Evolutionary conservation across 768 basidiomycete genomes (phyloP).

Genomic region (Tricholoma sp.): DNA sequence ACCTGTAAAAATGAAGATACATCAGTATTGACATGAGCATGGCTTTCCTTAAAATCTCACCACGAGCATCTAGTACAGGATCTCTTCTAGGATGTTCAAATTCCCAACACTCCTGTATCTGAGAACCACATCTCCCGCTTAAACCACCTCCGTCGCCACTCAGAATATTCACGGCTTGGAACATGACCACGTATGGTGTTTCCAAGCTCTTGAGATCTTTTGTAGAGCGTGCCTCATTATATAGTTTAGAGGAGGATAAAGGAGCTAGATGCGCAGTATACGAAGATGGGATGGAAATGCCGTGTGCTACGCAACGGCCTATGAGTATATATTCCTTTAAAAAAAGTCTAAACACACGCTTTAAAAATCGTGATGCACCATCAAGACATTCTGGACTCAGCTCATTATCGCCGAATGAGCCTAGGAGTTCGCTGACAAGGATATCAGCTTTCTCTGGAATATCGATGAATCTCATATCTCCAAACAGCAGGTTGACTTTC

Average conservation of each 20-base stretch:
- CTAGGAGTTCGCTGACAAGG: slow-evolving; percentile 90
- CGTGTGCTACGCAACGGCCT: slow-evolving; percentile 54
- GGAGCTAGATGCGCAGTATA: slow-evolving; percentile 96
- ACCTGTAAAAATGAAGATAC: slow-evolving; percentile 39
- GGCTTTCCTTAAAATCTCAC: slow-evolving; percentile 30
- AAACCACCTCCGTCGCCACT: slow-evolving; percentile 66
- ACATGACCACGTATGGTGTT: slow-evolving; percentile 99
- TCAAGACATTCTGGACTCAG: slow-evolving; percentile 97
- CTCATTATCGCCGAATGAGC: slow-evolving; percentile 98
- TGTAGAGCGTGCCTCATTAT: slow-evolving; percentile 68
- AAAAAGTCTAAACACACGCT: slow-evolving; percentile 51
- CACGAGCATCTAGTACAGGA: slow-evolving; percentile 64
- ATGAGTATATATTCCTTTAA: not conserved
- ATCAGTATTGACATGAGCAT: not conserved
- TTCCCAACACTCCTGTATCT: slow-evolving; percentile 94
- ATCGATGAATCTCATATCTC: slow-evolving; percentile 86
- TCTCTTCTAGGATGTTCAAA: slow-evolving; percentile 92
- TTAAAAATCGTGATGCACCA: slow-evolving; percentile 89
- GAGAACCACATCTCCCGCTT: slow-evolving; percentile 68
- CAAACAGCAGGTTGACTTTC: slow-evolving; percentile 78
- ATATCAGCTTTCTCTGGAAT: slow-evolving; percentile 90
- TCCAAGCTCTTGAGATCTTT: slow-evolving; percentile 75
- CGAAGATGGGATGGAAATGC: slow-evolving; percentile 93
- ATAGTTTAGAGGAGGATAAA: slow-evolving; percentile 88
- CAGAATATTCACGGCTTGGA: slow-evolving; percentile 87